Percentiles rank a stretch among this genome's conserved stretches.
phyloP scores from a whole-genome alignment of 495 filamentous ascomycete species.

The Neurospora sp. region DNA sequence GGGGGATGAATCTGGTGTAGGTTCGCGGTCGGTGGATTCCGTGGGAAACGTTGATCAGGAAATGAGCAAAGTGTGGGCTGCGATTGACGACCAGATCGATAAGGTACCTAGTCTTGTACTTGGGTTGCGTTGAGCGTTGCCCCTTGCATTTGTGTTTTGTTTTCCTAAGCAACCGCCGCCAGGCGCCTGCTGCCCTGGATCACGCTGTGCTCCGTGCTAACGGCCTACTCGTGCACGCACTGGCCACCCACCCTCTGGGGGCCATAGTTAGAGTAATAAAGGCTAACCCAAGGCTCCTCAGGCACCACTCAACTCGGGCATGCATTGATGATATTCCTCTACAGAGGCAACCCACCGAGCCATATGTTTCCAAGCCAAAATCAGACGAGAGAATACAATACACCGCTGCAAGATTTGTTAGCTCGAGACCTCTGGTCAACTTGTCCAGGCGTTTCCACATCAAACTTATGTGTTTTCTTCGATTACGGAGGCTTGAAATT shows the following conservation, averaged over 20 bases:
- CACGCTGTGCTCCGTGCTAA: not conserved
- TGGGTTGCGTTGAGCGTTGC: not conserved
- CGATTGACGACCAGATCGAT: not conserved
- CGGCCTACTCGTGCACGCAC: too few species aligned
- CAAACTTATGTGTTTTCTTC: not conserved
- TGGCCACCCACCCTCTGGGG: too few species aligned
- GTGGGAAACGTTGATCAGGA: not conserved
- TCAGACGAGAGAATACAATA: slow-evolving; percentile 26
- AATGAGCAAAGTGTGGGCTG: not conserved
- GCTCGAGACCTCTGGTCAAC: not conserved
- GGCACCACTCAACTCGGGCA: not conserved
- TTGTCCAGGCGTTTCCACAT: not conserved
- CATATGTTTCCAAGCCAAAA: slow-evolving; percentile 25
- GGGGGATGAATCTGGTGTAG: not conserved
- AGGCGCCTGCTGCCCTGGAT: not conserved
- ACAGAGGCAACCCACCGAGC: slow-evolving; percentile 6
- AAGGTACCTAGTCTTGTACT: not conserved
- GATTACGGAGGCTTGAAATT: not conserved
- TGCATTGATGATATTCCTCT: not conserved
- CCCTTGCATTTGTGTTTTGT: not conserved
- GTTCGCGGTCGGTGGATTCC: not conserved
- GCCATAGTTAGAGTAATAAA: not conserved
- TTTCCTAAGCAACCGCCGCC: not conserved
- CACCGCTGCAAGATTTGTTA: not conserved
- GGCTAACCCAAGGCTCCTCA: not conserved